Evolutionary conservation across 768 basidiomycete genomes (phyloP).

Genomic region (Mycena olivaceomarginata): DNA sequence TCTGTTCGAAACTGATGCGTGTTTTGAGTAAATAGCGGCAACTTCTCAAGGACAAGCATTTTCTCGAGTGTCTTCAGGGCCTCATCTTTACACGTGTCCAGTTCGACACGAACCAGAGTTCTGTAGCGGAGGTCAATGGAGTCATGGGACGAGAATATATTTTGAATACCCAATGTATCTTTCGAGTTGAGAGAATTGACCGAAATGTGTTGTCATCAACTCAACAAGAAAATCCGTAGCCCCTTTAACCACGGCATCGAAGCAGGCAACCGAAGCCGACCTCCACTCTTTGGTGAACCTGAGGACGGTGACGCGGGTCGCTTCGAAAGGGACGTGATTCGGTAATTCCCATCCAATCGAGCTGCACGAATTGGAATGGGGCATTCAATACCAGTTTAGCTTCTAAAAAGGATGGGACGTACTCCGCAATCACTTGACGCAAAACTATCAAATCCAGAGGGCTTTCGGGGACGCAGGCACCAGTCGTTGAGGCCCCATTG

Average conservation of each 20-base stretch:
- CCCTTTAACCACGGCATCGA: slow-evolving; percentile 53
- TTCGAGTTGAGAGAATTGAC: slow-evolving; percentile 58
- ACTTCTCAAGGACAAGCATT: slow-evolving; percentile 28
- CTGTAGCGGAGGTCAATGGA: slow-evolving; percentile 44
- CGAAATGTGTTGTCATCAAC: slow-evolving; percentile 59
- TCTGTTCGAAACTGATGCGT: slow-evolving; percentile 29
- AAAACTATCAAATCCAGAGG: slow-evolving; percentile 58
- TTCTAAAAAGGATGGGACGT: slow-evolving; percentile 26
- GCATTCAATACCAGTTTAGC: not conserved
- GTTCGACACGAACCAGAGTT: slow-evolving; percentile 48
- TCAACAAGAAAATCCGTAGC: slow-evolving; percentile 51
- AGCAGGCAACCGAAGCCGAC: slow-evolving; percentile 56
- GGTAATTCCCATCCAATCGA: slow-evolving; percentile 66
- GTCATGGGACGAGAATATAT: not conserved
- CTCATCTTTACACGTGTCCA: slow-evolving; percentile 49
- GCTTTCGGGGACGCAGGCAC: not conserved
- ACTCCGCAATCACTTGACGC: slow-evolving; percentile 58
- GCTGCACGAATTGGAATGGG: slow-evolving; percentile 46
- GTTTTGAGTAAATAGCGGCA: slow-evolving; percentile 42
- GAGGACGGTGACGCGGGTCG: slow-evolving; percentile 60
- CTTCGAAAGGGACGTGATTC: slow-evolving; percentile 61
- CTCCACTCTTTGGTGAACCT: slow-evolving; percentile 60
- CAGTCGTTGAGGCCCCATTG: not conserved
- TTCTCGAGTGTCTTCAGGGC: slow-evolving; percentile 42
- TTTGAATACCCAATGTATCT: slow-evolving; percentile 48